Evolutionary conservation across 2,329 filamentous ascomycete genomes (phyloP).

Genomic region (Aspergillus versicolor): DNA sequence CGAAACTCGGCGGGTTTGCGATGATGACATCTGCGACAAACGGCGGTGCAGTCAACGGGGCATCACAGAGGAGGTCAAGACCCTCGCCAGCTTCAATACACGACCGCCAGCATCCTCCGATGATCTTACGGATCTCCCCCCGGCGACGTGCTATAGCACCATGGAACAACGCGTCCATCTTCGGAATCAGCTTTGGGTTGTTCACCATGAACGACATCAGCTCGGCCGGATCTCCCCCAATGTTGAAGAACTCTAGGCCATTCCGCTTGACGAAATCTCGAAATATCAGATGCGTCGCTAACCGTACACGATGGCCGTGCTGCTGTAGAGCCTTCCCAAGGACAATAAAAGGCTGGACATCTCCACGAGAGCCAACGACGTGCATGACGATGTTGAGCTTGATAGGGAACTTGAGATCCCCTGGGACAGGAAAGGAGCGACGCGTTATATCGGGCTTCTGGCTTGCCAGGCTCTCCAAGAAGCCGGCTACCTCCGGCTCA

Average conservation of each 20-base stretch:
- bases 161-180: slow-evolving; percentile 69
- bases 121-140: slow-evolving; percentile 72
- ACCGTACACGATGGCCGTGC: slow-evolving; percentile 68
- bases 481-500: no score
- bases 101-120: slow-evolving; percentile 78
- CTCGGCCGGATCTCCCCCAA: slow-evolving; percentile 70
- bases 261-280: slow-evolving; percentile 67
- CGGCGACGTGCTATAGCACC: slow-evolving; percentile 71
- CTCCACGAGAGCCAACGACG: slow-evolving; percentile 70
- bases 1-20: slow-evolving; percentile 74
- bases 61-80: slow-evolving; percentile 42
- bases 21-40: slow-evolving; percentile 84
- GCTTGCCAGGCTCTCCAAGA: no score
- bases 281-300: slow-evolving; percentile 71
- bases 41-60: slow-evolving; percentile 48
- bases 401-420: no score
- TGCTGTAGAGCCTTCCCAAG: slow-evolving; percentile 64
- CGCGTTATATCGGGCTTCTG: no score
- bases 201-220: slow-evolving; percentile 90
- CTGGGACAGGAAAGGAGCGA: no score
- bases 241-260: slow-evolving; percentile 71
- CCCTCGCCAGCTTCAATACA: slow-evolving; percentile 77
- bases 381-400: slow-evolving; percentile 66
- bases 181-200: slow-evolving; percentile 80
- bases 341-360: slow-evolving; percentile 73